These are phyloP conservation scores for Globisporangium megalacanthum DNA, from an alignment of 352 stramenopile species.

Conservation along the genomic window DNA sequence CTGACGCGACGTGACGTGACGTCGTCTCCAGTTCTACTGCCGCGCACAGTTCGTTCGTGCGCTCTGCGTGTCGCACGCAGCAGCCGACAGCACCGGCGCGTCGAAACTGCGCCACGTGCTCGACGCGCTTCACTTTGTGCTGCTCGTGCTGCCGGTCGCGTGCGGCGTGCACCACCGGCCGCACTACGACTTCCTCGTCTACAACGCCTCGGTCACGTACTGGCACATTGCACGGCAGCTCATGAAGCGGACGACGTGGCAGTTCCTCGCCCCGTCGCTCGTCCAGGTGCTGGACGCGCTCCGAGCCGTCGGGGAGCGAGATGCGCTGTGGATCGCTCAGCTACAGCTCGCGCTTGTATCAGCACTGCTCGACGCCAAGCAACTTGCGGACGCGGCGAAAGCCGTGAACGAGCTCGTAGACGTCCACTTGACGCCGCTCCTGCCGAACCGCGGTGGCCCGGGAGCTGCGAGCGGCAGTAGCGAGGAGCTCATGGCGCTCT, in stretches of 20 bases:
- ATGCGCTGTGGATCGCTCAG: slow-evolving; percentile 58
- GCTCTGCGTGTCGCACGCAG: slow-evolving; percentile 44
- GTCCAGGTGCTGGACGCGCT: slow-evolving; percentile 62
- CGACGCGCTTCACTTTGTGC: slow-evolving; percentile 71
- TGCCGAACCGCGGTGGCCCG: slow-evolving; percentile 17
- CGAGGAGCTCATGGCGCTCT: slow-evolving; percentile 28
- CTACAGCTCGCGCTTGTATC: slow-evolving; percentile 66
- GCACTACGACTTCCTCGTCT: slow-evolving; percentile 88
- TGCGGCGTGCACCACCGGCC: slow-evolving; percentile 47
- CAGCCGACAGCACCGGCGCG: slow-evolving; percentile 30
- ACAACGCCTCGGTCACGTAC: slow-evolving; percentile 87
- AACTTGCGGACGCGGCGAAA: slow-evolving; percentile 48
- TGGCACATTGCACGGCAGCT: slow-evolving; percentile 81
- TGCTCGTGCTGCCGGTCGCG: slow-evolving; percentile 71
- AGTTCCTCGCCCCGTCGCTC: slow-evolving; percentile 69
- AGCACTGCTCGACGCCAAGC: slow-evolving; percentile 63
- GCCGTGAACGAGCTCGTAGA: slow-evolving; percentile 65
- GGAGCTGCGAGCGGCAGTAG: not conserved
- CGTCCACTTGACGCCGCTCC: slow-evolving; percentile 38
- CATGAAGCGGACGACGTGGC: slow-evolving; percentile 74
- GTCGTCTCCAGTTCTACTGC: slow-evolving; percentile 70
- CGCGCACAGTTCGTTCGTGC: slow-evolving; percentile 79
- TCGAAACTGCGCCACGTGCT: slow-evolving; percentile 43
- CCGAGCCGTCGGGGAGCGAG: slow-evolving; percentile 56
- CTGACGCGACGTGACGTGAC: not conserved